Base-by-base conservation (phyloP, 345 rosid species). In the Populus pruinosa region DNA sequence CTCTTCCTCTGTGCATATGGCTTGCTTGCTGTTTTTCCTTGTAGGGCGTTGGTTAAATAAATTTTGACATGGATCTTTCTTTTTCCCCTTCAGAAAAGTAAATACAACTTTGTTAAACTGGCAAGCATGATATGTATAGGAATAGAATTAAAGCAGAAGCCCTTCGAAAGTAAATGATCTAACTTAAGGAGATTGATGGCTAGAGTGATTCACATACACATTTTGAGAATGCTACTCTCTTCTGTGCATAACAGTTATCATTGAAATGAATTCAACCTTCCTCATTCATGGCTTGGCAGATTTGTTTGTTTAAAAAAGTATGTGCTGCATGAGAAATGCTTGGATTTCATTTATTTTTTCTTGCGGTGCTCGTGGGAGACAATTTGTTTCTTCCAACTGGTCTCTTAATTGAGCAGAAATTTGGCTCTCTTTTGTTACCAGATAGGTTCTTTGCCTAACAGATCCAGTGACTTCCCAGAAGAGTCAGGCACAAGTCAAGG, bases 391-490 rank as follows among this genome's bases (percentile, higher is more conserved):
- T 50, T 50, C 55, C 20, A 31, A 31, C 10, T 38, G 5, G 23
- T 29, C 16, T 47, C 73, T 64, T 73, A 49, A 36, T 74, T 76
- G 56, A 74, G 39, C 43, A 69, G 29, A 70, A 27, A 53, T 83
- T 73, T 70, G 71, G 39, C 14, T 3, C 1, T 13, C 38, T 38
- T n/a, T 36, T 70, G 59, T 77, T 41, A 79, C 36, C 84, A 88
- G 88, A 80, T 85, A 70, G 80, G 84, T 74, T 71, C 77, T 76
- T 67, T 76, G 70, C 78, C 82, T 36, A 50, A 61, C 74, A 85
- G 79, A 82, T 75, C 53, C 39, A 68, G 76, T 79, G 55, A 73
- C 73, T 55, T 73, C 39, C 50, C 76, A 21, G 67, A 72, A 70
- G 90, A 79, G 39, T 74, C 78, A 53, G 81, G 77, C 47, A 69